Evolutionary conservation across 2,329 filamentous ascomycete genomes (phyloP).

Genomic region (Monosporascus sp.): DNA sequence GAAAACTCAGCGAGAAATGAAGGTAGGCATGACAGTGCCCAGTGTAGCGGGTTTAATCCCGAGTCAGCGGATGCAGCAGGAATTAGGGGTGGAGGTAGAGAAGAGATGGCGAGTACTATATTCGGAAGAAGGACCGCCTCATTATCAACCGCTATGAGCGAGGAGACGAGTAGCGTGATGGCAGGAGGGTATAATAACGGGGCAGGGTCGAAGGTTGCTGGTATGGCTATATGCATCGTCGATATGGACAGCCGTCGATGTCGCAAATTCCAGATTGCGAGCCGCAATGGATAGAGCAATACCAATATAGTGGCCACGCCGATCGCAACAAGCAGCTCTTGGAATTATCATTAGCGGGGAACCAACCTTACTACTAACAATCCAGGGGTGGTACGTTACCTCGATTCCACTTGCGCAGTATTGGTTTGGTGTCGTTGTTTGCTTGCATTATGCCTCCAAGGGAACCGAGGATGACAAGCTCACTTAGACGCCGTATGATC

Average conservation of each 20-base stretch:
- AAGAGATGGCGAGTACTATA: constrained; percentile 72
- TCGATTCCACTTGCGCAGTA: constrained; percentile 41
- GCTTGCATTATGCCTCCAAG: constrained; percentile 43
- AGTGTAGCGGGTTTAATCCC: constrained; percentile 66
- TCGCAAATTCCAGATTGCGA: constrained; percentile 44
- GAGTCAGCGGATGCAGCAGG: constrained; percentile 54
- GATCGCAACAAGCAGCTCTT: constrained; percentile 38
- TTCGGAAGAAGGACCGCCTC: constrained; percentile 66
- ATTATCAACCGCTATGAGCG: constrained; percentile 63
- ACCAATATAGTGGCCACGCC: constrained; percentile 33
- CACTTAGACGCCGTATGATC: constrained; percentile 45
- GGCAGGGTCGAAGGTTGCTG: constrained; percentile 80
- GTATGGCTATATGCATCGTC: constrained; percentile 48
- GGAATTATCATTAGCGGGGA: background rate
- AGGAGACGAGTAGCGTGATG: constrained; percentile 69
- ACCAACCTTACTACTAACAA: constrained; percentile 1
- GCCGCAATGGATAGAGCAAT: constrained; percentile 53
- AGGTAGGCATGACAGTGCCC: constrained; percentile 69
- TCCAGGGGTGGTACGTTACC: constrained; percentile 30
- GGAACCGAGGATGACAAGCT: constrained; percentile 45
- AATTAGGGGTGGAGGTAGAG: constrained; percentile 68
- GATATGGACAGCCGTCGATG: constrained; percentile 31
- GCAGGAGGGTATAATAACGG: constrained; percentile 80
- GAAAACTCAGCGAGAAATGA: constrained; percentile 43
- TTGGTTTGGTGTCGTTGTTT: constrained; percentile 40